A percentile compares a stretch with the other conserved stretches of the same genome.
These are phyloP conservation scores for Leccinum subgranulosum DNA, from an alignment of 768 basidiomycete genomes.

Conservation along the genomic window DNA sequence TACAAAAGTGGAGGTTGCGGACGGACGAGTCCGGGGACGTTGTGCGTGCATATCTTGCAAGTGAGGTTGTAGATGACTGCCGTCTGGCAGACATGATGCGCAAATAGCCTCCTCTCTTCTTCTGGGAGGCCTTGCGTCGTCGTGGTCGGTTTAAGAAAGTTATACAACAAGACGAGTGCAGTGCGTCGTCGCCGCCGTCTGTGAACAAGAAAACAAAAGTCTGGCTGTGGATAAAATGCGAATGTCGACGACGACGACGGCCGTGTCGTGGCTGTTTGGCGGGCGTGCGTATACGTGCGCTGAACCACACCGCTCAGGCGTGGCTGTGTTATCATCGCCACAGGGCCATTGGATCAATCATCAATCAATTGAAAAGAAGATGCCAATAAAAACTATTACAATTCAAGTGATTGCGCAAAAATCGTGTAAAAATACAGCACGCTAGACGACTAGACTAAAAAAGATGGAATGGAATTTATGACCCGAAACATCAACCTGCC, in stretches of 20 bases:
- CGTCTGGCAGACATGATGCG: slow-evolving; percentile 65
- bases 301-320: slow-evolving; percentile 6
- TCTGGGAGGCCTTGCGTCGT: slow-evolving; percentile 7
- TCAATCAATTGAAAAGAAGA: background rate
- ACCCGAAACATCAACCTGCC: background rate
- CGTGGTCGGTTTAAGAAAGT: slow-evolving; percentile 4
- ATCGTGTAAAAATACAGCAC: background rate
- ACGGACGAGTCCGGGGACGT: slow-evolving; percentile 42
- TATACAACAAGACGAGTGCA: slow-evolving; percentile 19
- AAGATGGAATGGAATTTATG: background rate
- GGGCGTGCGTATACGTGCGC: slow-evolving; percentile 1
- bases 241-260: background rate
- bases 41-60: slow-evolving; percentile 64
- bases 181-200: background rate
- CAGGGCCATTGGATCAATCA: background rate
- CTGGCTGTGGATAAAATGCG: background rate
- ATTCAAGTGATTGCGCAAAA: background rate
- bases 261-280: background rate
- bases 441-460: background rate
- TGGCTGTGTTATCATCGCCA: slow-evolving; percentile 17
- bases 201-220: background rate
- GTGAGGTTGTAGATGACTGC: slow-evolving; percentile 79
- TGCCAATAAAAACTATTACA: background rate
- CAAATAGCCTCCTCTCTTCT: slow-evolving; percentile 3
- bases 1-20: slow-evolving; percentile 85